Evolutionary conservation across 371 early-diverging fungal species (phyloP), one percentile per base, ranked within the genome.

Genomic region (Polyrhizophydium stewartii): DNA sequence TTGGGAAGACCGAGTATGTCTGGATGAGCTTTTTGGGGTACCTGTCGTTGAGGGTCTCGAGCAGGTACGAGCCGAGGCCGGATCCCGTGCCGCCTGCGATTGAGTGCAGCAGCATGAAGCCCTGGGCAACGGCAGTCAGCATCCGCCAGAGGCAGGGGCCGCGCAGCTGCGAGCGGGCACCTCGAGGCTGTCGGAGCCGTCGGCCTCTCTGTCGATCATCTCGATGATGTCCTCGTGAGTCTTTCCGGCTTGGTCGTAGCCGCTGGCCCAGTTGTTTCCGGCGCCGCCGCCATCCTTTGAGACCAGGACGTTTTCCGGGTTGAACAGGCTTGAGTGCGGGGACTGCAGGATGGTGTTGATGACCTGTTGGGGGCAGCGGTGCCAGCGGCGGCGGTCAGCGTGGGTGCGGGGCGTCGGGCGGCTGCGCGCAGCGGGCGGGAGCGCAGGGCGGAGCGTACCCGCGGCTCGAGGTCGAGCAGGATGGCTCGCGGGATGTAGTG

Each of bases 1-100:
- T 99, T 2, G 99, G 99, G 68, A 99, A 99, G n/a, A 99, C 98
- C 0, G 98, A 97, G 68, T 97, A 99, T 0, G 99, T 97, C 67
- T 95, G 95, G 56, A 99, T 85, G 52, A 98, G 77, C 73, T 98
- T 98, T 68, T 99, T 99, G 19, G 99, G 99, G 67, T 90, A 98
- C 55, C 95, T 84, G 70, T 99, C 99, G 66, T 91, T 90, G 46
- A 80, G 61, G 37, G 65, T 72, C 65, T 75, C 74, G 27, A 80
- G 61, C 5, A 80, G 67, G 60, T 68, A 76, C 0, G 73, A 74
- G n/a, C 80, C 80, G 30, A 80, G 64, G 22, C 80, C 80, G 46
- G 75, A 75, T 22, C 80, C 80, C 12, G 80, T 80, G 21, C 80
- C 80, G 19, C 80, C 80, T 7, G 74, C 80, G 58, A 80, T 74